A percentile compares a stretch with the other conserved stretches of the same genome.
Conservation (phyloP, 306 rosid genomes). For the Hippophae tibetana region DNA sequence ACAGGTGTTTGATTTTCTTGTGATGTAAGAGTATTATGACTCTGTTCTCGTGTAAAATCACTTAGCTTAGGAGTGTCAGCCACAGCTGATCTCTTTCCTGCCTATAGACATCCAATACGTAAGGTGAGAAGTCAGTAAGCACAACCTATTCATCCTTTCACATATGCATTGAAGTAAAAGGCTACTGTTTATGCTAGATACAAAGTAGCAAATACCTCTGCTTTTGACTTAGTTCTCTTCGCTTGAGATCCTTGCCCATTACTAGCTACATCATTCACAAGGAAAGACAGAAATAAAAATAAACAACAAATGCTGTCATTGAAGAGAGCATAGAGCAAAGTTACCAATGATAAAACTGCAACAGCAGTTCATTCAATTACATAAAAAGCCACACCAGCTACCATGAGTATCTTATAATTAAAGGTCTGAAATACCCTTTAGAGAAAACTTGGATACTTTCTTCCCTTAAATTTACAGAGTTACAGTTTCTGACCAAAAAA, state of each 20-base stretch:
- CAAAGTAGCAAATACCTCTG: slow-evolving; percentile 43
- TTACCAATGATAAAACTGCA: not conserved
- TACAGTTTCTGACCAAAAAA: slow-evolving; percentile 1
- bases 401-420: not conserved
- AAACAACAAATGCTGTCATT: slow-evolving; percentile 17
- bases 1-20: slow-evolving; percentile 28
- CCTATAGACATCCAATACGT: slow-evolving; percentile 27
- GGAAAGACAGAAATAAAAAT: slow-evolving; percentile 23
- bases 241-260: slow-evolving; percentile 85
- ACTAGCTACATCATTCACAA: slow-evolving; percentile 37
- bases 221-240: slow-evolving; percentile 49
- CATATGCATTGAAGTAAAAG: not conserved
- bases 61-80: slow-evolving; percentile 22
- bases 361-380: not conserved
- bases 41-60: slow-evolving; percentile 34
- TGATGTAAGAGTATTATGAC: slow-evolving; percentile 18
- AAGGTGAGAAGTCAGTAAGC: slow-evolving; percentile 3
- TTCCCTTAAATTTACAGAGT: not conserved
- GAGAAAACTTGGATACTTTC: not conserved
- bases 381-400: not conserved
- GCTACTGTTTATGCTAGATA: not conserved
- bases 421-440: not conserved
- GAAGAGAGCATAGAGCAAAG: slow-evolving; percentile 1
- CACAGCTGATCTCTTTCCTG: slow-evolving; percentile 33
- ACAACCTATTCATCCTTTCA: not conserved